These are phyloP conservation scores for Panellus pusillus DNA, from an alignment of 768 basidiomycete species.

Conservation along the genomic window DNA sequence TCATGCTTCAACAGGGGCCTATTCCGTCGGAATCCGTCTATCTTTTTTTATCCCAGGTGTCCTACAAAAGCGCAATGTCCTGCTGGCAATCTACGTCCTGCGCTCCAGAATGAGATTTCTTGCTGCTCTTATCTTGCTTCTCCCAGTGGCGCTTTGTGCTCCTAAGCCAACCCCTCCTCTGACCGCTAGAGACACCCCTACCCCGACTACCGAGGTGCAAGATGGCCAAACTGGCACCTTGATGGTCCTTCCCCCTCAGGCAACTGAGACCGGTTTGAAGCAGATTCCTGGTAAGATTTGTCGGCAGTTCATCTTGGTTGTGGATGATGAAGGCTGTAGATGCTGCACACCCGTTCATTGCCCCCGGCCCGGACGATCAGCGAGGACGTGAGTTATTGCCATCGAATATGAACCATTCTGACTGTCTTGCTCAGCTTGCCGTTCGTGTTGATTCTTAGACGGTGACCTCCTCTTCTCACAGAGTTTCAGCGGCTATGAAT, in stretches of 20 bases:
- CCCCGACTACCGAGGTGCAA: slow-evolving; percentile 14
- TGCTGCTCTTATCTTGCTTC: not conserved
- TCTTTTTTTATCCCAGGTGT: too few relatives aligned
- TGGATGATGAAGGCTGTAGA: not conserved
- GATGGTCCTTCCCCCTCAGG: slow-evolving; percentile 11
- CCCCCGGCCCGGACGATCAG: slow-evolving; percentile 19
- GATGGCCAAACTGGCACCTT: slow-evolving; percentile 16
- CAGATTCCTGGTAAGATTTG: slow-evolving; percentile 12
- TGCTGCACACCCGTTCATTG: slow-evolving; percentile 20
- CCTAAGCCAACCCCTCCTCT: not conserved
- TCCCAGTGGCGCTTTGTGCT: not conserved
- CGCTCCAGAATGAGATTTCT: slow-evolving; percentile 3
- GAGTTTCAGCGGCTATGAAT: slow-evolving; percentile 18
- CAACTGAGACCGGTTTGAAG: slow-evolving; percentile 17
- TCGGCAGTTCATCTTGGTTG: not conserved
- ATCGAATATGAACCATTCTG: not conserved
- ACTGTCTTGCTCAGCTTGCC: slow-evolving; percentile 8
- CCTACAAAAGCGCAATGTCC: too few relatives aligned
- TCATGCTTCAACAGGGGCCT: too few relatives aligned
- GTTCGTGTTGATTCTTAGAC: not conserved
- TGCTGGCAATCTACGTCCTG: not conserved
- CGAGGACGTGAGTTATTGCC: slow-evolving; percentile 16
- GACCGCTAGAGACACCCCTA: not conserved
- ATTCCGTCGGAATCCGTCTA: too few relatives aligned
- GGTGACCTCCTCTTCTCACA: not conserved